A percentile compares a stretch with the other conserved stretches of the same genome.
Evolutionary conservation across 768 basidiomycete species (phyloP).

Genomic region (Termitomyces sp.): DNA sequence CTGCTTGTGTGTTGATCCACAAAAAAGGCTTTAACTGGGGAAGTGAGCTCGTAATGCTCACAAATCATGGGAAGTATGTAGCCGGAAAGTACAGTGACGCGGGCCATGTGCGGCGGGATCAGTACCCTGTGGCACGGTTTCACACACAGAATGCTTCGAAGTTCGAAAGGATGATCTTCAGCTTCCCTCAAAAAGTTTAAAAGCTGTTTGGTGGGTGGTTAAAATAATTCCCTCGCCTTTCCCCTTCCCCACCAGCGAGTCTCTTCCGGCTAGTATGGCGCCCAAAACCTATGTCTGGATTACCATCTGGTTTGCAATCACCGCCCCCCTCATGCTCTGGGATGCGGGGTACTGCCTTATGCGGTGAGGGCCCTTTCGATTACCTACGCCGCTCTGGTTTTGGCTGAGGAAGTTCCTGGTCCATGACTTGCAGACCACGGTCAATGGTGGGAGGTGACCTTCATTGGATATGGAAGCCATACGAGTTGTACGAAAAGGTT

Average conservation of each 20-base stretch:
- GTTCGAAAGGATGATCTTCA: constrained; percentile 18
- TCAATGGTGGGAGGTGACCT: constrained; percentile 65
- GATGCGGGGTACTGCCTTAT: constrained; percentile 52
- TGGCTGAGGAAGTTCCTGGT: not conserved
- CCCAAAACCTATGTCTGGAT: constrained; percentile 40
- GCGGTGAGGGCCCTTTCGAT: constrained; percentile 29
- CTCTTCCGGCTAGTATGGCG: constrained; percentile 15
- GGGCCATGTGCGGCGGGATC: constrained; percentile 13
- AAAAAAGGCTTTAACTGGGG: not conserved
- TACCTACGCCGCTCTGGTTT: constrained; percentile 22
- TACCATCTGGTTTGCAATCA: constrained; percentile 50
- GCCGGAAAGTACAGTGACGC: not conserved
- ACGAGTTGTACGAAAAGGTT: constrained; percentile 60
- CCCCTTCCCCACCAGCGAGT: not conserved
- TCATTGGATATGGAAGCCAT: constrained; percentile 80
- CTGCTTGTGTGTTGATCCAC: not conserved
- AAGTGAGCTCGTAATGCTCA: not conserved
- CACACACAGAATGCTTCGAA: constrained; percentile 18
- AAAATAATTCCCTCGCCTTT: constrained; percentile 10
- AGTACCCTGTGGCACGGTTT: constrained; percentile 12
- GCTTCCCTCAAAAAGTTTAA: constrained; percentile 19
- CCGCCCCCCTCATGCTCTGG: constrained; percentile 62
- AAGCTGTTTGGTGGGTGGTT: constrained; percentile 8
- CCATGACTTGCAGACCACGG: constrained; percentile 24
- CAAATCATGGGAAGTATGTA: not conserved